Percentiles rank a stretch among this genome's conserved stretches.
phyloP scores from a whole-genome alignment of 2,329 filamentous ascomycete species.

The Neofusicoccum parvum region DNA sequence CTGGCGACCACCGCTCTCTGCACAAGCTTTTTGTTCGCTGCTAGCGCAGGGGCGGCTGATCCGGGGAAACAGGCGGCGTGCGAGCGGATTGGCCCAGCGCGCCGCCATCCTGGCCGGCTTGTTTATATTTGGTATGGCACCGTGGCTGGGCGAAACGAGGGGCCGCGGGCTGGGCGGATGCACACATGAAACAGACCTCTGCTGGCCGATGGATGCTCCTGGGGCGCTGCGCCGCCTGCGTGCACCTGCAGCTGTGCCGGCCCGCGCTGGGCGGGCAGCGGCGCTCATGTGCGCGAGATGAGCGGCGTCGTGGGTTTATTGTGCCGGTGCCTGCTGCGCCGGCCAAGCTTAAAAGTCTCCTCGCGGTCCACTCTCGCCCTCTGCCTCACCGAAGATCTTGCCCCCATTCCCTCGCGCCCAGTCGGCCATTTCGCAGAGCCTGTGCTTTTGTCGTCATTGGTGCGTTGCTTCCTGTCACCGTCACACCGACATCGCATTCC shows the following conservation, averaged over 20 bases:
- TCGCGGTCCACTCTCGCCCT: background rate
- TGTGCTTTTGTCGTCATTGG: background rate
- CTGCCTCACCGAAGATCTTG: constrained; percentile 1
- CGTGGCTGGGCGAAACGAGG: constrained; percentile 8
- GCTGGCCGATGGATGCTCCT: background rate
- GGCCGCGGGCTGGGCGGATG: background rate
- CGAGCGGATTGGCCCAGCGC: background rate
- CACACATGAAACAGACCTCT: background rate
- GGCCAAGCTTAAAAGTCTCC: constrained; percentile 7
- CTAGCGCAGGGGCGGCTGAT: constrained; percentile 3
- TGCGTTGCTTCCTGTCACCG: background rate
- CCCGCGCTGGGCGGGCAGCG: background rate
- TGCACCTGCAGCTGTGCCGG: background rate
- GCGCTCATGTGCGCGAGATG: background rate
- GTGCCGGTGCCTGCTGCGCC: background rate
- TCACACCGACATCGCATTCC: constrained; percentile 17
- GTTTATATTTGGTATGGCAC: constrained; percentile 16
- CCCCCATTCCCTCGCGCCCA: background rate
- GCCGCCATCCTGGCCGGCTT: background rate
- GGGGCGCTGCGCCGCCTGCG: constrained; percentile 1
- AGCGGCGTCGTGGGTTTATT: constrained; percentile 8
- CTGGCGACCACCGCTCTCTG: background rate
- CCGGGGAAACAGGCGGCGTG: constrained; percentile 3
- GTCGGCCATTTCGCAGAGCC: background rate
- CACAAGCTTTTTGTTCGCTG: constrained; percentile 1